A percentile compares a stretch with the other conserved stretches of the same genome.
These are phyloP conservation scores for Apiospora sp. DNA, from an alignment of 2,329 filamentous ascomycete species.

Conservation along the genomic window DNA sequence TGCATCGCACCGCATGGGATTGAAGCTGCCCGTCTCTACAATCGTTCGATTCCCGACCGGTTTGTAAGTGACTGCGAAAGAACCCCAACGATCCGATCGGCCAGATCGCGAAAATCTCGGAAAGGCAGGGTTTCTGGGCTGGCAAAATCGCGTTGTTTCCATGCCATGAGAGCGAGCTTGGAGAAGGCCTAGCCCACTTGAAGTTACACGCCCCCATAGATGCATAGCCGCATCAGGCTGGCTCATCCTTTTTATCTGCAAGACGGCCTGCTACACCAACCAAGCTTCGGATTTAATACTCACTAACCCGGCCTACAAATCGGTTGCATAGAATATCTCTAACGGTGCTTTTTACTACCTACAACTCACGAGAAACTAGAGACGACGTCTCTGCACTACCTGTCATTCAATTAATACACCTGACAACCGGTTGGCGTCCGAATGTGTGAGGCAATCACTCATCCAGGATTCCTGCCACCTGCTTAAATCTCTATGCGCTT, in stretches of 20 bases:
- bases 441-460: background rate
- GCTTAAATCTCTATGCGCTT: background rate
- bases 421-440: background rate
- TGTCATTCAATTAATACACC: too few species aligned
- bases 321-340: background rate
- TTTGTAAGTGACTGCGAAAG: background rate
- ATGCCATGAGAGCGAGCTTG: background rate
- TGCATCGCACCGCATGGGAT: constrained; percentile 1
- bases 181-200: background rate
- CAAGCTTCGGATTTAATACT: background rate
- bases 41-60: background rate
- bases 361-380: background rate
- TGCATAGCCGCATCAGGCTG: background rate
- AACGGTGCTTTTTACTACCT: background rate
- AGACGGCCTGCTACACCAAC: background rate
- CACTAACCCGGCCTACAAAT: background rate
- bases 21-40: background rate
- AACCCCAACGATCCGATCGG: background rate
- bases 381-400: background rate
- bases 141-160: constrained; percentile 14
- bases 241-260: background rate
- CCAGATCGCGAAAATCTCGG: background rate
- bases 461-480: background rate
- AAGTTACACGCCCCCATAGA: background rate
- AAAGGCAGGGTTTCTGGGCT: background rate